phyloP scores from a whole-genome alignment of 495 filamentous ascomycete species.

The Staphylotrichum tortipilum region DNA sequence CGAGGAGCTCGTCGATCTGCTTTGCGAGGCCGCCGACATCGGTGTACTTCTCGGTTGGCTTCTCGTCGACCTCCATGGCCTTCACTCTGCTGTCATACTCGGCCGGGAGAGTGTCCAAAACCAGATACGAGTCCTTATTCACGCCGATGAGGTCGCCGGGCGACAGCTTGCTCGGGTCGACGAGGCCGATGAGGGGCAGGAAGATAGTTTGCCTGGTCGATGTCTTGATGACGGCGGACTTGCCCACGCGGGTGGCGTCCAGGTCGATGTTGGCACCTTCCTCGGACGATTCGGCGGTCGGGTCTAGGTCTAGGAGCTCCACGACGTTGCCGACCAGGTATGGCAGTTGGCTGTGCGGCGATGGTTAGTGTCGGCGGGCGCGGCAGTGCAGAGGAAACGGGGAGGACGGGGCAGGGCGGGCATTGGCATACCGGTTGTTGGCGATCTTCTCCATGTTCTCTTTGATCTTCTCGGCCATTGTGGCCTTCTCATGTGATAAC shows the following conservation, averaged over 20 bases:
- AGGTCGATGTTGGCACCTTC: slow-evolving; percentile 98
- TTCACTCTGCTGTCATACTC: slow-evolving; percentile 99
- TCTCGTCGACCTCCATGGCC: slow-evolving; percentile 99
- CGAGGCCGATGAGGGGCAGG: slow-evolving; percentile 92
- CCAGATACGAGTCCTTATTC: slow-evolving; percentile 99
- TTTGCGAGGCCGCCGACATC: slow-evolving; percentile 98
- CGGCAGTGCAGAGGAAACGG: not conserved
- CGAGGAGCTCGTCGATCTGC: slow-evolving; percentile 99
- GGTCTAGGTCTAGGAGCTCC: slow-evolving; percentile 91
- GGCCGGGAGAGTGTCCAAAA: slow-evolving; percentile 94
- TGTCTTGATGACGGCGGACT: slow-evolving; percentile 99
- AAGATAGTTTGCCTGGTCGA: slow-evolving; percentile 98
- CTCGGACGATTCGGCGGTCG: slow-evolving; percentile 89
- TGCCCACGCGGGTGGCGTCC: slow-evolving; percentile 92
- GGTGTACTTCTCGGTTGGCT: slow-evolving; percentile 97
- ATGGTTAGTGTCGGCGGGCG: slow-evolving; percentile 12
- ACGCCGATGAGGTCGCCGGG: slow-evolving; percentile 96
- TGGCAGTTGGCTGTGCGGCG: slow-evolving; percentile 76
- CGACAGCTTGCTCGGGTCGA: slow-evolving; percentile 87
- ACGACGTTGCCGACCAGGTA: slow-evolving; percentile 98
- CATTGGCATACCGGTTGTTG: slow-evolving; percentile 77
- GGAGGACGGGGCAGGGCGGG: not conserved
- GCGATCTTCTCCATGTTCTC: slow-evolving; percentile 98
- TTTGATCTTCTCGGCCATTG: slow-evolving; percentile 97
- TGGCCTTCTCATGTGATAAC: slow-evolving; percentile 85